Base-by-base conservation (phyloP, 2,329 filamentous ascomycete genomes). In the Clarireedia paspali region DNA sequence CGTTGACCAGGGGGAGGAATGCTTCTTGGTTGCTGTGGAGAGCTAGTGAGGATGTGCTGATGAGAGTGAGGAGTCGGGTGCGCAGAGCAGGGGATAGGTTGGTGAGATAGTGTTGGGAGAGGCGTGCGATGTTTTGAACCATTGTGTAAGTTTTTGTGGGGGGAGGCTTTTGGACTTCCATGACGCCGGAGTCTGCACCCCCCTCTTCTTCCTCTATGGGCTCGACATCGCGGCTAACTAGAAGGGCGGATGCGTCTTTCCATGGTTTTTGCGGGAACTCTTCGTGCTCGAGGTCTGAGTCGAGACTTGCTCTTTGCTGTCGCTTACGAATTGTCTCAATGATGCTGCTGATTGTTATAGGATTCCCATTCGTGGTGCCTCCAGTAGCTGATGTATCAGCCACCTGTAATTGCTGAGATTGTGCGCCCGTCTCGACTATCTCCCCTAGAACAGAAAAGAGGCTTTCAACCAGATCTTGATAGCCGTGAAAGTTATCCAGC, bases 401-500 rank as follows among this genome's bases (percentile, higher is more conserved):
- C 24, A 68, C 57, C 6, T 82, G 70, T 2, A 81, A 70, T 56
- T 71, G 70, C 46, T 76, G 72, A 2, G 79, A 79, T 60, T 82
- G 86, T 10, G 85, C 82, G 3, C 89, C 89, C 71, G 96, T 89
- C 53, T 89, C 83, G 10, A 94, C 89, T 56, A 97, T 83, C 58
- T 90, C 88, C 53, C 83, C 85, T 5, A 99, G 74, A 0, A 95
- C 90, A 1, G 81, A 76, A 68, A 97, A 99, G 5, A 99, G 75
- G 47, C 85, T 81, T 67, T 96, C 90, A 0, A 95, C 91, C 56
- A 99, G 84, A 17, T 80, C 74, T 0, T 90, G 85, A 68, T 99
- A 97, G 1, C 94, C 94, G 65, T 99, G 94, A 65, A 94, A 99
- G 65, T 90, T 89, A 63, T 96, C 91, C n/a, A 99, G 74, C 0